phyloP scores from a whole-genome alignment of 202 grass and related monocot species.

The Saccharum hybrid region DNA sequence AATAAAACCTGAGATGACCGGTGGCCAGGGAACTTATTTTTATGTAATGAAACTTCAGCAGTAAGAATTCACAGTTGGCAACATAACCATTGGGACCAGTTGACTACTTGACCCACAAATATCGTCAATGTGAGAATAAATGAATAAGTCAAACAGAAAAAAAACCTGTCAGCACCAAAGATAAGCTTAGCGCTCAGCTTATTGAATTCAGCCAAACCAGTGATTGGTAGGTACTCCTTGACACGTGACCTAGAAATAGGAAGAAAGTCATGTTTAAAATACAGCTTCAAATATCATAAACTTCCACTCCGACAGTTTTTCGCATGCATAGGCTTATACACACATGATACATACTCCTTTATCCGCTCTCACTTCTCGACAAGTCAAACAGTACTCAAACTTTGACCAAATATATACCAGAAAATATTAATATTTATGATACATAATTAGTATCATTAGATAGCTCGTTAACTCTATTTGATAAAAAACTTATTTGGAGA shows the following conservation, averaged over 20 bases:
- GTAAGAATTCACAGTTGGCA: neutral
- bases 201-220: slow-evolving; percentile 93
- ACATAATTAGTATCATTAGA: too few relatives aligned
- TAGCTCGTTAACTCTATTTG: neutral
- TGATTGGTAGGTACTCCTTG: slow-evolving; percentile 96
- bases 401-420: too few relatives aligned
- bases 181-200: slow-evolving; percentile 98
- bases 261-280: slow-evolving; percentile 35
- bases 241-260: slow-evolving; percentile 58
- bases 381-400: neutral
- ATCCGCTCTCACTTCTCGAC: neutral
- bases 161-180: slow-evolving; percentile 90
- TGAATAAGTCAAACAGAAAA: slow-evolving; percentile 21
- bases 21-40: slow-evolving; percentile 16
- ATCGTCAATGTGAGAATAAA: neutral
- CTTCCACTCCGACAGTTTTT: neutral
- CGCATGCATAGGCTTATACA: neutral
- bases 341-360: neutral
- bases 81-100: slow-evolving; percentile 2
- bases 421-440: too few relatives aligned
- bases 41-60: neutral
- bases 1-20: slow-evolving; percentile 14
- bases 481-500: neutral
- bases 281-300: slow-evolving; percentile 11
- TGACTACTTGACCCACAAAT: neutral